Base-by-base conservation (phyloP, 768 basidiomycete species). In the Xerocomellus intermedius region DNA sequence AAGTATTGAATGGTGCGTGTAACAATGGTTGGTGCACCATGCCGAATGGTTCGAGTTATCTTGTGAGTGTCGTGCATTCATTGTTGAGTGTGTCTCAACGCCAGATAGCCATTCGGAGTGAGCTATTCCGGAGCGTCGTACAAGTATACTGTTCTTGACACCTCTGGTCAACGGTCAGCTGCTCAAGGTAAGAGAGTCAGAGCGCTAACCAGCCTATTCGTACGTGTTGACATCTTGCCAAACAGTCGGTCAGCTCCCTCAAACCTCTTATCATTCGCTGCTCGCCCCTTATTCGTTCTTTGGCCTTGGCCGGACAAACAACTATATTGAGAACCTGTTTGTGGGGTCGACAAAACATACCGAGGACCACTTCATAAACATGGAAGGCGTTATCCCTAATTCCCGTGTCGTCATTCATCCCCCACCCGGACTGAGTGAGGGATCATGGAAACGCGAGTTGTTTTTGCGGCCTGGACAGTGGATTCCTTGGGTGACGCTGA, bases 301-400 rank as follows among this genome's bases (percentile, higher is more conserved):
- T 66, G 96, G 97, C 1, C 84, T 99, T 8, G 97, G 96, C 0
- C 85, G 97, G 39, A 98, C 95, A 16, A 99, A 99, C 73, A 99
- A 99, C 70, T 99, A 99, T 73, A 94, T 99, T 64, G 97, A 99
- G 79, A 98, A 98, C 70, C 80, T 99, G 2, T 97, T 97, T 68
- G 91, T 98, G 19, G 97, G 97, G 16, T 87, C 93, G 5, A 96
- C 94, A 7, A 79, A 90, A 30, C 86, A 91, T 55, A 69, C 78
- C 0, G 68, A 76, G 35, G 67, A 85, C 33, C 92, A 96, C 66
- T 92, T 79, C 60, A 94, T 96, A 69, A 87, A 89, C 67, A 88
- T 98, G 81, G 97, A 98, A 67, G 95, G 95, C 26, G 88, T 99
- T 33, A 94, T 99, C 42, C 97, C 97, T 0, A 98, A 99, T 69